Conservation (phyloP, 2,329 filamentous ascomycete genomes). For the Bimuria novae-zelandiae region DNA sequence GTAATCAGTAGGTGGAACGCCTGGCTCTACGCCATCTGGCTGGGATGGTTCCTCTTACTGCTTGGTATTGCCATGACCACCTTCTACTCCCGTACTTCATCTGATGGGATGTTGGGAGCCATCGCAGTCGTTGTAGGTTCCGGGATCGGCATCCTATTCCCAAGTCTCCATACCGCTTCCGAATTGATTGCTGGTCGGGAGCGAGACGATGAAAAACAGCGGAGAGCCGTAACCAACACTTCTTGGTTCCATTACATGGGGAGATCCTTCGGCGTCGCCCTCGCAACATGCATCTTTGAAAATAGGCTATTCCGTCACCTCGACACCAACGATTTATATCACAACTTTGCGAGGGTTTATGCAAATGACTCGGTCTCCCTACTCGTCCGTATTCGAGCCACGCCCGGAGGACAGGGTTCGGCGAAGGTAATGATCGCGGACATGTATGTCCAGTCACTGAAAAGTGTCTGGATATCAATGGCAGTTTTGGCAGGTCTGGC, state of each 20-base stretch:
- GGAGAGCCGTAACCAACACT: slow-evolving; percentile 48
- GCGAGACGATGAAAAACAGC: slow-evolving; percentile 8
- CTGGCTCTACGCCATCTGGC: slow-evolving; percentile 33
- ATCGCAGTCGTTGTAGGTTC: slow-evolving; percentile 49
- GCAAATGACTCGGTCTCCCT: slow-evolving; percentile 30
- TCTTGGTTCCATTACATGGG: slow-evolving; percentile 56
- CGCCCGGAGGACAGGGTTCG: slow-evolving; percentile 16
- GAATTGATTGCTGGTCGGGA: slow-evolving; percentile 14
- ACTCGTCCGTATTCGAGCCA: slow-evolving; percentile 28
- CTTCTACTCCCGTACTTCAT: slow-evolving; percentile 46
- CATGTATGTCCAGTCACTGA: slow-evolving; percentile 32
- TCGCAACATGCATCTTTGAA: slow-evolving; percentile 51
- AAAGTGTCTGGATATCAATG: slow-evolving; percentile 37
- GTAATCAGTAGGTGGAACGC: slow-evolving; percentile 24
- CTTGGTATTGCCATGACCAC: slow-evolving; percentile 51
- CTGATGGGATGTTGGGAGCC: slow-evolving; percentile 48
- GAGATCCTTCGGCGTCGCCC: slow-evolving; percentile 52
- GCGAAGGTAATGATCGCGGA: slow-evolving; percentile 22
- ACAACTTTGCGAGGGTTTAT: slow-evolving; percentile 22
- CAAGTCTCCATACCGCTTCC: slow-evolving; percentile 51
- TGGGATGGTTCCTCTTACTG: slow-evolving; percentile 41
- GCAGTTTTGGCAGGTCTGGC: slow-evolving; percentile 30
- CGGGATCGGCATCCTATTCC: slow-evolving; percentile 51
- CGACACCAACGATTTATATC: slow-evolving; percentile 21
- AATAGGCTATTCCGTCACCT: slow-evolving; percentile 32